Base-by-base conservation (phyloP, 1,139 yeast genomes). In the Hyphopichia wangnamkhiaoensis region DNA sequence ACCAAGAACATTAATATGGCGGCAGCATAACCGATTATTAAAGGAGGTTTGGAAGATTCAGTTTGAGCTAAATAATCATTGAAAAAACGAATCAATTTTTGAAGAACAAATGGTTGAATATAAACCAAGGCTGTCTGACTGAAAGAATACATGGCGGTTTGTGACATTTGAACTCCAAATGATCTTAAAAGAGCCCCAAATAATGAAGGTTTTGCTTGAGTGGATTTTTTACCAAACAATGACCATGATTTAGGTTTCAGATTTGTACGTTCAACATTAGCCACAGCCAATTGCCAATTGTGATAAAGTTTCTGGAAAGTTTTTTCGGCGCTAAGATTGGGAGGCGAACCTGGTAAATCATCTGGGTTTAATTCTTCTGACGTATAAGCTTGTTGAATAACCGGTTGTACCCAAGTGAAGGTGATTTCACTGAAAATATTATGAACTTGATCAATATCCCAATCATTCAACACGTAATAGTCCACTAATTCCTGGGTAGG, bases 401-500 rank as follows among this genome's bases (percentile, higher is more conserved):
- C 44, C 1, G 63, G 61, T 27, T 56, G 53, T 32, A 59, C 48
- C 56, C 59, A 65, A 17, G 46, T 42, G 39, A 58, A 62, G 3
- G 67, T 53, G 31, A 61, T 38, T 10, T 42, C 35, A 2, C 59
- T 49, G 35, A 59, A 52, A 30, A 57, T 17, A 39, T 54, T 49
- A 38, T 31, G 33, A 20, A 37, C 20, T 68, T 61, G 5, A 34
- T 44, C 66, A 65, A 63, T 18, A 43, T 42, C 7, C 34, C 41
- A 12, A 38, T 41, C 64, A 40, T 58, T 65, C 42, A 67, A 56
- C 21, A 62, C 58, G 40, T 47, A 76, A 46, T 65, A 67, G 5
- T 68, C 69, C 5, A 53, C 37, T 26, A 79, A 61, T 47, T 76
- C 79, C 5, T 55, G 53, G 5, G 76, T 68, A 4, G 84, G 82